These are phyloP conservation scores for Epicoccum nigrum DNA, from an alignment of 2,329 filamentous ascomycete genomes.

Conservation along the genomic window DNA sequence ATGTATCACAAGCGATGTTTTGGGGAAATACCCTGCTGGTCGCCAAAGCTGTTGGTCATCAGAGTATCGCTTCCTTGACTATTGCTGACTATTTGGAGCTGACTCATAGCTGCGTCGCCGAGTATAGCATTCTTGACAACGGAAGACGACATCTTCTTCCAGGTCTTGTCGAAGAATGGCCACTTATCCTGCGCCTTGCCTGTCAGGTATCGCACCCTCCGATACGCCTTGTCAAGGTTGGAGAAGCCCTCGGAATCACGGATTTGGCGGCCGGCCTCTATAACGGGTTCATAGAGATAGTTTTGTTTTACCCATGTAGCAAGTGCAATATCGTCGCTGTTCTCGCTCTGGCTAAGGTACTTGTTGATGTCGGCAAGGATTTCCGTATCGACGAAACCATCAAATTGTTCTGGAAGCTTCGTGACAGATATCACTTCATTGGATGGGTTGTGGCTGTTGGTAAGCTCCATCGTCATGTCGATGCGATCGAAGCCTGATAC, in stretches of 20 bases:
- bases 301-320: constrained; percentile 32
- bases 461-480: constrained; percentile 8
- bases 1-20: too few relatives aligned
- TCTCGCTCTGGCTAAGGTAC: constrained; percentile 27
- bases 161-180: constrained; percentile 36
- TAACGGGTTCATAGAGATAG: constrained; percentile 25
- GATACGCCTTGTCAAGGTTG: constrained; percentile 36
- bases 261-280: constrained; percentile 19
- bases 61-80: constrained; percentile 2
- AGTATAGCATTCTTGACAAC: constrained; percentile 28
- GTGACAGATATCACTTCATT: constrained; percentile 7
- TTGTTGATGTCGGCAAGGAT: constrained; percentile 30
- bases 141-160: constrained; percentile 30
- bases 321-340: constrained; percentile 27
- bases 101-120: constrained; percentile 20
- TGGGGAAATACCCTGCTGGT: constrained; percentile 4
- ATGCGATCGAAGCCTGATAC: neutral
- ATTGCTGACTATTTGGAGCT: constrained; percentile 1
- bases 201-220: constrained; percentile 36
- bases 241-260: constrained; percentile 29
- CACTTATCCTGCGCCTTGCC: constrained; percentile 41
- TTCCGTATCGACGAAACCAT: constrained; percentile 32
- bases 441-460: neutral
- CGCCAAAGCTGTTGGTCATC: constrained; percentile 2
- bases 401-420: constrained; percentile 22